Evolutionary conservation across 1,139 yeast genomes (phyloP).

Genomic region (Zhuliangozyma parablackwelliae): DNA sequence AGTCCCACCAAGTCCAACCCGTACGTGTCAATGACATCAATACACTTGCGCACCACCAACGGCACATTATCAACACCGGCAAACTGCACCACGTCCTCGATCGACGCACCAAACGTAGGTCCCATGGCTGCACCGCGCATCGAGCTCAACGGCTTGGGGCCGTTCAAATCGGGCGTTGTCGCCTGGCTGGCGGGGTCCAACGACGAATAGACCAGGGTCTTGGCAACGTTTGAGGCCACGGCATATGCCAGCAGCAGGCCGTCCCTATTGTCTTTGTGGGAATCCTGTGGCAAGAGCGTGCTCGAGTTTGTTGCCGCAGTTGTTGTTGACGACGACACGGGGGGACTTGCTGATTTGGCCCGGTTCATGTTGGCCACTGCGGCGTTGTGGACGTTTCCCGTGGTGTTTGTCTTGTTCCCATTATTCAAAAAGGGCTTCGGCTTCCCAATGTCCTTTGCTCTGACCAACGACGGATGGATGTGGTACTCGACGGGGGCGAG

Average conservation of each 20-base stretch:
- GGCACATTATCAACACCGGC: constrained; percentile 90
- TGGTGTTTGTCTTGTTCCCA: constrained; percentile 12
- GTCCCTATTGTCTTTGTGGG: no score
- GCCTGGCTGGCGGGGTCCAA: constrained; percentile 33
- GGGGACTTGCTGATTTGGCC: not conserved
- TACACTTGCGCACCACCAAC: constrained; percentile 82
- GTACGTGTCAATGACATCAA: constrained; percentile 75
- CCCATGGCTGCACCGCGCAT: no score
- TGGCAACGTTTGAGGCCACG: not conserved
- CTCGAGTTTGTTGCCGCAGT: not conserved
- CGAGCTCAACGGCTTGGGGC: constrained; percentile 35
- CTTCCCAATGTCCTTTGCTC: constrained; percentile 24
- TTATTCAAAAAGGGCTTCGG: constrained; percentile 40
- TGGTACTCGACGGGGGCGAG: constrained; percentile 69
- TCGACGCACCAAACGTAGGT: constrained; percentile 75
- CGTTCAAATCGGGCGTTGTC: constrained; percentile 28
- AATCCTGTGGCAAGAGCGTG: not conserved
- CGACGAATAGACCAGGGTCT: constrained; percentile 18
- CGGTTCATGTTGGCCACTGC: constrained; percentile 4
- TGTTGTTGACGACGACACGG: not conserved
- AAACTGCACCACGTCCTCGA: constrained; percentile 68
- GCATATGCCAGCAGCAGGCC: no score
- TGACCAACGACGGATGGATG: constrained; percentile 67
- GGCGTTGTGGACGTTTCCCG: constrained; percentile 17
- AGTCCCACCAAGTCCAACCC: constrained; percentile 88